Evolutionary conservation across 495 filamentous ascomycete genomes (phyloP).

Genomic region (Daldinia grandis): DNA sequence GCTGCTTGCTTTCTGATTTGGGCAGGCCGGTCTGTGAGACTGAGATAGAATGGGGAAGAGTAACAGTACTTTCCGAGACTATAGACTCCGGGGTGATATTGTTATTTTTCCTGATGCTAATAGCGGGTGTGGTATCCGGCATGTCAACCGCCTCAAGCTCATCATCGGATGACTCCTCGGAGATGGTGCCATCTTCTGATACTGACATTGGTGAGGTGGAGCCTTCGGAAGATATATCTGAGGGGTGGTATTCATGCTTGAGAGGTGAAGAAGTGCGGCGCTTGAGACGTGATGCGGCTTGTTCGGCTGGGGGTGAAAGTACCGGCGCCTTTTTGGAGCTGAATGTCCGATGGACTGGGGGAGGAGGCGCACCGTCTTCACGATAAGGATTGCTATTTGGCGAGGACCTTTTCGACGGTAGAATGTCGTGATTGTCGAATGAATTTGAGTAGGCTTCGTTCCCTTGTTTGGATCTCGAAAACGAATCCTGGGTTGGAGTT

Average conservation of each 20-base stretch:
- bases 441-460: constrained; percentile 16
- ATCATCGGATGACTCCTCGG: constrained; percentile 57
- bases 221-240: constrained; percentile 66
- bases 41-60: constrained; percentile 77
- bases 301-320: constrained; percentile 61
- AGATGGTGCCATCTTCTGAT: constrained; percentile 53
- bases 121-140: constrained; percentile 58
- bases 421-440: constrained; percentile 46
- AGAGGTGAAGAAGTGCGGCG: constrained; percentile 89
- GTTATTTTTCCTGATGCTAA: constrained; percentile 53
- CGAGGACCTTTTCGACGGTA: constrained; percentile 49
- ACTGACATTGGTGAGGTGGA: constrained; percentile 58
- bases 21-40: constrained; percentile 72
- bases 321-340: constrained; percentile 52
- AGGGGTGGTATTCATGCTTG: constrained; percentile 97
- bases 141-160: constrained; percentile 61
- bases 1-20: constrained; percentile 55
- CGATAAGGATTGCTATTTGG: constrained; percentile 54
- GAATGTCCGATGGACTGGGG: constrained; percentile 59
- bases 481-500: constrained; percentile 45
- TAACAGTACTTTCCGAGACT: constrained; percentile 51
- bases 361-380: constrained; percentile 59
- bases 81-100: constrained; percentile 40
- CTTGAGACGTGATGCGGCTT: constrained; percentile 55
- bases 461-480: constrained; percentile 26